Evolutionary conservation across 1,139 yeast genomes (phyloP).

Genomic region (Saccharomycopsis crataegensis): DNA sequence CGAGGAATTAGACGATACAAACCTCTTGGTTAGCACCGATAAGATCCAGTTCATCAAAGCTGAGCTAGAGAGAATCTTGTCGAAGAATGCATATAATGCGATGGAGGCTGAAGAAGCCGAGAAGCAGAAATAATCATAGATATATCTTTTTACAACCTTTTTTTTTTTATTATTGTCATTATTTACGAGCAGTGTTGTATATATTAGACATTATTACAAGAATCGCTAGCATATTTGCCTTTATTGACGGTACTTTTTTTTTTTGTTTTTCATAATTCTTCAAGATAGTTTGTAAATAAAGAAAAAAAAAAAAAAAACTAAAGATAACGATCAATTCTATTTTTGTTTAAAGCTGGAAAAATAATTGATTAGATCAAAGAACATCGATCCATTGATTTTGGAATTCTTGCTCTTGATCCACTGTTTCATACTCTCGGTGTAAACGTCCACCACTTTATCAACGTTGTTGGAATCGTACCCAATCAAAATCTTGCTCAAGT

Average conservation of each 20-base stretch:
- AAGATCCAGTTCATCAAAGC: conserved; percentile 69
- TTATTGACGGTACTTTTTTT: too few relatives aligned
- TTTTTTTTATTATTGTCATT: too few relatives aligned
- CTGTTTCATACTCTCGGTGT: conserved; percentile 8
- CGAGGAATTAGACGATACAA: conserved; percentile 80
- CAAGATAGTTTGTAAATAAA: too few relatives aligned
- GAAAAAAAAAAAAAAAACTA: too few relatives aligned
- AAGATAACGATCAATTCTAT: not conserved
- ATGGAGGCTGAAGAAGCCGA: conserved; percentile 54
- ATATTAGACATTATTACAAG: too few relatives aligned
- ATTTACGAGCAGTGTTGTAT: too few relatives aligned
- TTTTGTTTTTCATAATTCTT: too few relatives aligned
- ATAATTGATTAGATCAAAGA: conserved; percentile 14
- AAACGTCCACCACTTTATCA: conserved; percentile 11
- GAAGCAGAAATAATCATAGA: not conserved
- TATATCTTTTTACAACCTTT: not conserved
- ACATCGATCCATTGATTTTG: conserved; percentile 33
- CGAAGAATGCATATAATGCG: conserved; percentile 81
- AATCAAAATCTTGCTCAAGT: conserved; percentile 12
- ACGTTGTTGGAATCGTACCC: conserved; percentile 2
- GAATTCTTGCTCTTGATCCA: conserved; percentile 8
- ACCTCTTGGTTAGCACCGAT: conserved; percentile 68
- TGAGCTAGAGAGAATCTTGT: conserved; percentile 66
- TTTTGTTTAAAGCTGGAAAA: conserved; percentile 32
- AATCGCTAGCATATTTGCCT: too few relatives aligned